These are phyloP conservation scores for Pichia exigua DNA, from an alignment of 805 yeast genomes.

Conservation along the genomic window DNA sequence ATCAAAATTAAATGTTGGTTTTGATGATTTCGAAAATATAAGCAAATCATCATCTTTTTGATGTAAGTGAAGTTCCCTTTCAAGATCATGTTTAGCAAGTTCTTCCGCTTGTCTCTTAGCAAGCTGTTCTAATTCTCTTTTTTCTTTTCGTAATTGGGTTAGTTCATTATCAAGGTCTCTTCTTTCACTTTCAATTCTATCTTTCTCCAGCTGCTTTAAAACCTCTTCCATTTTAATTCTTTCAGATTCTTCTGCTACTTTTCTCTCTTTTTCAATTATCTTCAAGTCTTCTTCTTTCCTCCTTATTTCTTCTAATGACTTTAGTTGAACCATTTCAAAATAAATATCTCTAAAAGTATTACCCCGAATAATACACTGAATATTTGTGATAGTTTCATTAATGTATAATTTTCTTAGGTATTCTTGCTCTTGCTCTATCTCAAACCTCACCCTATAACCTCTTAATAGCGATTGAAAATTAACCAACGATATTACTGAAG, in stretches of 20 bases:
- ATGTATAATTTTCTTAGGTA: not conserved
- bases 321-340: slow-evolving; percentile 51
- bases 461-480: slow-evolving; percentile 40
- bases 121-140: slow-evolving; percentile 4
- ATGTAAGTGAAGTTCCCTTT: not conserved
- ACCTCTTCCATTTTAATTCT: slow-evolving; percentile 21
- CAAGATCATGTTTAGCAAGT: not conserved
- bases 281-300: slow-evolving; percentile 71
- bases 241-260: slow-evolving; percentile 35
- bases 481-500: slow-evolving; percentile 52
- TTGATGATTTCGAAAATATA: not conserved
- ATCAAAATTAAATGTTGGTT: not conserved
- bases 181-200: not conserved
- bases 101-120: slow-evolving; percentile 3
- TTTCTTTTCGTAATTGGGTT: not conserved
- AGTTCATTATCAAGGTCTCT: not conserved
- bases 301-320: slow-evolving; percentile 82
- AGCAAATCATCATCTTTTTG: not conserved
- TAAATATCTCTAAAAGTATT: slow-evolving; percentile 37
- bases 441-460: not conserved
- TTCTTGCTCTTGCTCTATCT: not conserved
- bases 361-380: slow-evolving; percentile 33
- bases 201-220: not conserved
- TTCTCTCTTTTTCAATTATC: slow-evolving; percentile 35
- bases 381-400: not conserved